Conservation (phyloP, 331 rosid species). For the Dryas integrifolia region DNA sequence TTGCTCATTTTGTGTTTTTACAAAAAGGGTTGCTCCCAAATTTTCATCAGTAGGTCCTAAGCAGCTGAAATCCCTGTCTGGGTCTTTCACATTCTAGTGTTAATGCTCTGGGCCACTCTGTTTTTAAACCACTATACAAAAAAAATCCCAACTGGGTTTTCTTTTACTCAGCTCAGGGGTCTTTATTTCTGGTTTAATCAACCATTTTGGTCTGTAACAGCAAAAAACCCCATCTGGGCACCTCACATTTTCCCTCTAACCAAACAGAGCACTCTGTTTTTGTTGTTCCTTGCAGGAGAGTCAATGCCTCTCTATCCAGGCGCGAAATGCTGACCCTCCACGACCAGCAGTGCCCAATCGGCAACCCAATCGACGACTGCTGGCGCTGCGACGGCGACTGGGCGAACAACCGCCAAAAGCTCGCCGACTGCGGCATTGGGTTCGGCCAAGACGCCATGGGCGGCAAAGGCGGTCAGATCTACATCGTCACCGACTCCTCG, state of each 20-base stretch:
- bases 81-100: constrained; percentile 1
- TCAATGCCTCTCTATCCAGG: constrained; percentile 54
- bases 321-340: constrained; percentile 39
- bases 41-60: neutral
- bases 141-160: constrained; percentile 6
- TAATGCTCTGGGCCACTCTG: constrained; percentile 13
- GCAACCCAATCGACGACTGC: constrained; percentile 96
- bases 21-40: neutral
- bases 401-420: constrained; percentile 59
- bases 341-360: constrained; percentile 50
- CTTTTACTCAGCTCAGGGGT: neutral
- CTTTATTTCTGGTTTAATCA: neutral
- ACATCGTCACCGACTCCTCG: constrained; percentile 80
- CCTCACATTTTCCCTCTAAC: constrained; percentile 23
- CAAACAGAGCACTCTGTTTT: constrained; percentile 12
- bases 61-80: constrained; percentile 5
- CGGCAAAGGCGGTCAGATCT: constrained; percentile 91
- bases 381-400: constrained; percentile 83
- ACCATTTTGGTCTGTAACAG: neutral
- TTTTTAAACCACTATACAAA: constrained; percentile 4
- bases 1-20: constrained; percentile 7
- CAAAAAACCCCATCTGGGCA: neutral
- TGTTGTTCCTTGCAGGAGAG: constrained; percentile 44
- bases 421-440: constrained; percentile 89
- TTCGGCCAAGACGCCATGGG: constrained; percentile 80